Conservation (phyloP, 352 stramenopile species). For the Salisapilia sapeloensis region DNA sequence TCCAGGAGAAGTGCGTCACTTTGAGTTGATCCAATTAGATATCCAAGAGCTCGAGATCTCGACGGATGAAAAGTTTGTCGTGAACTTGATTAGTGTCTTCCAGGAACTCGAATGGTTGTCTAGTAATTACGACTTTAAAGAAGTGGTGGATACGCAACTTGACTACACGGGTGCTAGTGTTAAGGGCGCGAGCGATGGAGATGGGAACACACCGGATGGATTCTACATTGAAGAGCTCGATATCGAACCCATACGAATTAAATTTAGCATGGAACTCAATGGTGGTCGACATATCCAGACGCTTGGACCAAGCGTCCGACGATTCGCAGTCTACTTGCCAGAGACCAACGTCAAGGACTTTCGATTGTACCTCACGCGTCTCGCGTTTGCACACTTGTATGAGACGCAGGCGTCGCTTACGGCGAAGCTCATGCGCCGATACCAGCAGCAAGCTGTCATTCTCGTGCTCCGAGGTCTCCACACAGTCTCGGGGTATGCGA, state of each 20-base stretch:
- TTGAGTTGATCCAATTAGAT: constrained; percentile 72
- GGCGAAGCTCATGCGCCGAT: constrained; percentile 60
- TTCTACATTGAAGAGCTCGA: constrained; percentile 81
- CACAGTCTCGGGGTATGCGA: constrained; percentile 78
- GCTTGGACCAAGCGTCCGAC: constrained; percentile 45
- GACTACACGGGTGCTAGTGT: constrained; percentile 24
- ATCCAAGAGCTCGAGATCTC: constrained; percentile 81
- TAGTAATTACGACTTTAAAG: constrained; percentile 58
- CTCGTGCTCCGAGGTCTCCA: constrained; percentile 70
- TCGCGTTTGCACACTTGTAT: constrained; percentile 73
- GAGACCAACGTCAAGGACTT: constrained; percentile 84
- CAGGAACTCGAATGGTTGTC: constrained; percentile 63
- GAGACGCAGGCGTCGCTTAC: constrained; percentile 55
- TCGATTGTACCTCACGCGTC: constrained; percentile 60
- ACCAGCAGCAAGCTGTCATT: constrained; percentile 75
- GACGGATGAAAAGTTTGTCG: constrained; percentile 82
- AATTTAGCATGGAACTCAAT: constrained; percentile 78
- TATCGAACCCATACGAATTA: constrained; percentile 70
- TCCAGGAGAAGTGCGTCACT: constrained; percentile 66
- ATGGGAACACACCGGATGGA: constrained; percentile 21
- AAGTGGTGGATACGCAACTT: constrained; percentile 61
- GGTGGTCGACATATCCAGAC: constrained; percentile 74
- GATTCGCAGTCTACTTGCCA: constrained; percentile 68
- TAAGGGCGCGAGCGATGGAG: constrained; percentile 8
- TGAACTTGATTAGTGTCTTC: constrained; percentile 81